Evolutionary conservation across 2,329 filamentous ascomycete species (phyloP).

Genomic region (Thielaviopsis euricoi): DNA sequence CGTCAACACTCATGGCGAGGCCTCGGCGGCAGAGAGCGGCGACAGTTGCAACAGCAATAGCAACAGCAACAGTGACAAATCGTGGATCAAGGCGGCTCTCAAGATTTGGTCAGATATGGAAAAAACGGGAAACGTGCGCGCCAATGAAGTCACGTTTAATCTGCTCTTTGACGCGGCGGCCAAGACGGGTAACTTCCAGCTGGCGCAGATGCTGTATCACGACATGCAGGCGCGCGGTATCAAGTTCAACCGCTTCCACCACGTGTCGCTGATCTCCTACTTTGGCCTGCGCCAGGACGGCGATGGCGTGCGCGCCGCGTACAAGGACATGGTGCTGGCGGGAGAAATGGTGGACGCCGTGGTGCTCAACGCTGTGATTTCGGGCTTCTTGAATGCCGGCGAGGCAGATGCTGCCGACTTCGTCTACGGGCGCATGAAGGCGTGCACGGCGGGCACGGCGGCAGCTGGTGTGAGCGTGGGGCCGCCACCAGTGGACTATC

Average conservation of each 20-base stretch:
- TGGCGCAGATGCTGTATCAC: slow-evolving; percentile 70
- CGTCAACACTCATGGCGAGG: slow-evolving; percentile 43
- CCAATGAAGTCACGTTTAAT: slow-evolving; percentile 74
- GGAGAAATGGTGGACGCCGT: slow-evolving; percentile 81
- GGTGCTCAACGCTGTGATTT: slow-evolving; percentile 74
- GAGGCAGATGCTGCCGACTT: slow-evolving; percentile 64
- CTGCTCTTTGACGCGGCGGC: slow-evolving; percentile 79
- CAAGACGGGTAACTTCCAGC: slow-evolving; percentile 65
- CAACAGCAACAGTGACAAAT: neutral
- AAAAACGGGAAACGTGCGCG: slow-evolving; percentile 42
- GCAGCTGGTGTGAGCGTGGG: too few relatives aligned
- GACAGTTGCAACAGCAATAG: slow-evolving; percentile 12
- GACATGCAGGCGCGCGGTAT: slow-evolving; percentile 62
- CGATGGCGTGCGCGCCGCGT: slow-evolving; percentile 57
- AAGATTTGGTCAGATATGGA: slow-evolving; percentile 87
- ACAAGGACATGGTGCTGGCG: slow-evolving; percentile 64
- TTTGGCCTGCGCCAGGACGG: slow-evolving; percentile 62
- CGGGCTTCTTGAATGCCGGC: slow-evolving; percentile 57
- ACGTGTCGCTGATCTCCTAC: slow-evolving; percentile 69
- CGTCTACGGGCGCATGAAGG: slow-evolving; percentile 74
- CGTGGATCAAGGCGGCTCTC: slow-evolving; percentile 35
- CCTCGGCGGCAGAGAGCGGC: slow-evolving; percentile 31
- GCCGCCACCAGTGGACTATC: slow-evolving; percentile 24
- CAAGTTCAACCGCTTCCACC: slow-evolving; percentile 59
- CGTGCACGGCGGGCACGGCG: slow-evolving; percentile 29